phyloP scores from a whole-genome alignment of 2,329 filamentous ascomycete species.

The Ceratocystis papillata region DNA sequence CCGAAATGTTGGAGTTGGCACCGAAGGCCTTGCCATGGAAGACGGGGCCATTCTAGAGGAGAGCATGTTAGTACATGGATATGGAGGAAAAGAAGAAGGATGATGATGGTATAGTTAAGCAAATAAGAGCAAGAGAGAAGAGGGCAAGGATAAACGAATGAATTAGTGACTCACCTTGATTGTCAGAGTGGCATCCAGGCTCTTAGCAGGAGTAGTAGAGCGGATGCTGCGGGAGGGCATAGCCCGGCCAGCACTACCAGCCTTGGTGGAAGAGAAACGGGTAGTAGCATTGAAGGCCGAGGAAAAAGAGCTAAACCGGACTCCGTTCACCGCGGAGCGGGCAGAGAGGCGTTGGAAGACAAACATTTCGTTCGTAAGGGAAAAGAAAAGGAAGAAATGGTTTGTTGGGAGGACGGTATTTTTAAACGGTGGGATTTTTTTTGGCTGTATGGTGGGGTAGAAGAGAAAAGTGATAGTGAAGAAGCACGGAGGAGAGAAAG shows the following conservation, averaged over 20 bases:
- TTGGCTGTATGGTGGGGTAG: neutral
- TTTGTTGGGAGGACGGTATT: constrained; percentile 5
- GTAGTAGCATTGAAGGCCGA: constrained; percentile 31
- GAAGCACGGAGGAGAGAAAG: constrained; percentile 14
- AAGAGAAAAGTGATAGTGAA: constrained; percentile 25
- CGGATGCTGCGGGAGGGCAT: constrained; percentile 34
- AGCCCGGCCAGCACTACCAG: constrained; percentile 58
- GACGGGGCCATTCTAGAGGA: constrained; percentile 69
- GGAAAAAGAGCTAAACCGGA: constrained; percentile 29
- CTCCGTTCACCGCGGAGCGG: constrained; percentile 30
- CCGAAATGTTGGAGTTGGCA: constrained; percentile 90
- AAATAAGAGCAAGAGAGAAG: no score
- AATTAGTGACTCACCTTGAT: constrained; percentile 53
- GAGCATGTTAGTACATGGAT: constrained; percentile 25
- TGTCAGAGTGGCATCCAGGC: constrained; percentile 81
- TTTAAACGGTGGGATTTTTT: constrained; percentile 13
- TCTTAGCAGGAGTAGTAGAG: constrained; percentile 28
- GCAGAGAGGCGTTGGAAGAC: constrained; percentile 40
- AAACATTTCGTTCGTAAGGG: constrained; percentile 24
- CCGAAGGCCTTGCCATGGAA: constrained; percentile 96
- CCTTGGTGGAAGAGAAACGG: constrained; percentile 32
- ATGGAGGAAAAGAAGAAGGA: neutral
- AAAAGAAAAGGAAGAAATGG: neutral
- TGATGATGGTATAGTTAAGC: neutral
- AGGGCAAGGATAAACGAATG: neutral